A percentile compares a stretch with the other conserved stretches of the same genome.
Conservation (phyloP, 306 rosid genomes). For the Luffa acutangula region DNA sequence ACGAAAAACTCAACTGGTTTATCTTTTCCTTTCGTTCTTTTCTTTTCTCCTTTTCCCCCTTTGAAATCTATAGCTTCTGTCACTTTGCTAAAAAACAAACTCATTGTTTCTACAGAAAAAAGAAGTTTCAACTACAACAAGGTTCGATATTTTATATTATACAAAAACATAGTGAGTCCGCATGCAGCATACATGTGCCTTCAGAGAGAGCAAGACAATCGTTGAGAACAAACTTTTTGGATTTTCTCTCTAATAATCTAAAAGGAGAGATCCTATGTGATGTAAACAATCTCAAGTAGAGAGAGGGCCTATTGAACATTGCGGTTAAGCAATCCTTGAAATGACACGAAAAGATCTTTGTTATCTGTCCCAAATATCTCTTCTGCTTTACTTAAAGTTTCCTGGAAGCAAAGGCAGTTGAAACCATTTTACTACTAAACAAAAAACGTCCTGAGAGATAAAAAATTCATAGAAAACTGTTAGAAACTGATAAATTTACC, state of each 20-base stretch:
- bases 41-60: neutral
- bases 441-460: constrained; percentile 12
- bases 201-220: neutral
- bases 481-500: constrained; percentile 33
- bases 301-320: constrained; percentile 44
- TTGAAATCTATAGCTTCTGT: neutral
- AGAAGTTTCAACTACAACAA: neutral
- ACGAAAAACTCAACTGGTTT: neutral
- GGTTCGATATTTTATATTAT: neutral
- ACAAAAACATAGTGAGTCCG: neutral
- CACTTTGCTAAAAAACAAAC: neutral
- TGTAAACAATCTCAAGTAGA: constrained; percentile 17
- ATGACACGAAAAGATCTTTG: constrained; percentile 81
- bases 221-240: neutral
- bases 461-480: constrained; percentile 7
- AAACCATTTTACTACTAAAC: constrained; percentile 10
- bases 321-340: constrained; percentile 88
- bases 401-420: constrained; percentile 37
- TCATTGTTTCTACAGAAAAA: neutral
- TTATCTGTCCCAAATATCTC: constrained; percentile 93
- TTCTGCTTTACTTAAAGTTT: constrained; percentile 89
- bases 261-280: constrained; percentile 28
- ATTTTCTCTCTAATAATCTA: constrained; percentile 2
- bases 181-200: neutral
- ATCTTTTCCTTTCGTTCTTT: neutral